phyloP scores from a whole-genome alignment of 148 eudicot genomes.

The Chenopodium quinoa region DNA sequence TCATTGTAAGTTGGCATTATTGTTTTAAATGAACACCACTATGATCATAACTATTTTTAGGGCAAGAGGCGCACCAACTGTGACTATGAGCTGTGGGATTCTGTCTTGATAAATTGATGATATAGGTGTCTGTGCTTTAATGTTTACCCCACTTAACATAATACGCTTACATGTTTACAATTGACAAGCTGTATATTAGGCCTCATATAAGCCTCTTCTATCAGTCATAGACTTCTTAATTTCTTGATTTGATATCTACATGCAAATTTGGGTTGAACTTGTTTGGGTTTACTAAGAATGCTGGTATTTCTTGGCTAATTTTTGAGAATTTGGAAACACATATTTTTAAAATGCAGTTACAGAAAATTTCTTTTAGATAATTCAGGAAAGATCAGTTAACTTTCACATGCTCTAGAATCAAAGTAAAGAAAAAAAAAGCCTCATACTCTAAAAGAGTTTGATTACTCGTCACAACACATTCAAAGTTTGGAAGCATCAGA shows the following conservation, averaged over 20 bases:
- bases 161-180: not conserved
- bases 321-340: not conserved
- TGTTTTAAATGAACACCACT: not conserved
- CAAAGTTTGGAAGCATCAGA: not conserved
- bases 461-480: not conserved
- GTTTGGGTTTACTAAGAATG: not conserved
- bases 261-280: not conserved
- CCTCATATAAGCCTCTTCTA: not conserved
- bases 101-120: not conserved
- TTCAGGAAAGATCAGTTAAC: not conserved
- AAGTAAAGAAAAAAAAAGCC: not conserved
- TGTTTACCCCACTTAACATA: not conserved
- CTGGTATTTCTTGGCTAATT: not conserved
- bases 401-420: not conserved
- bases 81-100: not conserved
- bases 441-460: not conserved
- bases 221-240: not conserved
- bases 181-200: not conserved
- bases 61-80: not conserved
- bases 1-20: constrained; percentile 53
- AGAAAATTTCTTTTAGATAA: not conserved
- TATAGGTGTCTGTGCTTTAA: not conserved
- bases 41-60: not conserved
- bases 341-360: not conserved
- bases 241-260: not conserved